Percentiles rank a stretch among this genome's conserved stretches.
phyloP scores from a whole-genome alignment of 2,329 filamentous ascomycete species.

The Penicillium frequentans region DNA sequence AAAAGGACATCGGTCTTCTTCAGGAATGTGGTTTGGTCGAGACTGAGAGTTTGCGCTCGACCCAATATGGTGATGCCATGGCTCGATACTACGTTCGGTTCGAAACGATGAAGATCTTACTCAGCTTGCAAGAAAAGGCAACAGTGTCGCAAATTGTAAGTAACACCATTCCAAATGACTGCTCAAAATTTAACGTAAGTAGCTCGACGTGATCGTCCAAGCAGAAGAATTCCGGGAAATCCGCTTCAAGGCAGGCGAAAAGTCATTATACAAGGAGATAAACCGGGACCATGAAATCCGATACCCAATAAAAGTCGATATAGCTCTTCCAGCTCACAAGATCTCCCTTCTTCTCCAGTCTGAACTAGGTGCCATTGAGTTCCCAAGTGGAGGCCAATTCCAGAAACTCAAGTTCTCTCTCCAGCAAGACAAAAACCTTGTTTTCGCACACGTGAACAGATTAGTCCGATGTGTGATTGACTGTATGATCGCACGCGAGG shows the following conservation, averaged over 20 bases:
- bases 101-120: conserved; percentile 72
- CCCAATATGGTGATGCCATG: conserved; percentile 77
- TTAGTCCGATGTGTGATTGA: conserved; percentile 75
- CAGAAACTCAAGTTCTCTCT: conserved; percentile 58
- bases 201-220: conserved; percentile 68
- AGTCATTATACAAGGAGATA: conserved; percentile 67
- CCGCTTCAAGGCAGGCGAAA: conserved; percentile 69
- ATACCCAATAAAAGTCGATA: conserved; percentile 67
- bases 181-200: conserved; percentile 7
- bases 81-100: conserved; percentile 78
- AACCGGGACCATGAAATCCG: conserved; percentile 69
- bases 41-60: conserved; percentile 56
- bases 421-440: conserved; percentile 58
- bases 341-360: conserved; percentile 75
- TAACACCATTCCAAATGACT: background rate
- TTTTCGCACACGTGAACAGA: conserved; percentile 69
- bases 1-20: conserved; percentile 66
- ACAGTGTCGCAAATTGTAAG: conserved; percentile 69
- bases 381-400: conserved; percentile 59
- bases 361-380: conserved; percentile 66
- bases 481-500: conserved; percentile 62
- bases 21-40: conserved; percentile 60
- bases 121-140: conserved; percentile 61
- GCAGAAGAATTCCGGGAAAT: conserved; percentile 72
- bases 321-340: conserved; percentile 70